These are phyloP conservation scores for Gleditsia sinensis DNA, from an alignment of 306 rosid species.

Conservation along the genomic window DNA sequence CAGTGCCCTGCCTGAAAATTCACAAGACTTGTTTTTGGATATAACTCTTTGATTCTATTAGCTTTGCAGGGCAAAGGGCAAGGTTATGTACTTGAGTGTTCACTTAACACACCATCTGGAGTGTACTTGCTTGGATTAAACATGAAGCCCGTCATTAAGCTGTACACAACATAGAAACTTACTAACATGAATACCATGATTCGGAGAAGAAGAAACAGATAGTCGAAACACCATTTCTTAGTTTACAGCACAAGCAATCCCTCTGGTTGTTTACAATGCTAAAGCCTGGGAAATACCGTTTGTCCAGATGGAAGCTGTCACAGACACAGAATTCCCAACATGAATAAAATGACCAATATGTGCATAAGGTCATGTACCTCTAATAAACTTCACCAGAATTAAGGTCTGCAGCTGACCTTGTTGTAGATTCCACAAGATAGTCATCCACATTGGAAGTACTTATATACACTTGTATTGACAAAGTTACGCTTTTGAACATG, in stretches of 20 bases:
- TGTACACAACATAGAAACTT: constrained; percentile 34
- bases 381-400: constrained; percentile 94
- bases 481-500: constrained; percentile 25
- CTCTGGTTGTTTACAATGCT: neutral
- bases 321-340: constrained; percentile 1
- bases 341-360: neutral
- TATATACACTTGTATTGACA: constrained; percentile 61
- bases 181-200: neutral
- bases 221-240: neutral
- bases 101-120: constrained; percentile 60
- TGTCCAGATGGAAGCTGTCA: neutral
- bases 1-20: constrained; percentile 91
- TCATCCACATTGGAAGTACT: constrained; percentile 86
- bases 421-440: constrained; percentile 88
- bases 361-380: constrained; percentile 49
- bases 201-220: neutral
- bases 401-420: constrained; percentile 87
- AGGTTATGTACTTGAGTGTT: too few relatives aligned
- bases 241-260: neutral
- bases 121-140: constrained; percentile 79
- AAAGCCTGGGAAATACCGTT: neutral
- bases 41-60: constrained; percentile 67
- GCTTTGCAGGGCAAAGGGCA: constrained; percentile 93
- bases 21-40: constrained; percentile 75
- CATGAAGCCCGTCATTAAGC: constrained; percentile 93